A percentile compares a stretch with the other conserved stretches of the same genome.
phyloP scores from a whole-genome alignment of 2,329 filamentous ascomycete species.

The Shiraia bambusicola region DNA sequence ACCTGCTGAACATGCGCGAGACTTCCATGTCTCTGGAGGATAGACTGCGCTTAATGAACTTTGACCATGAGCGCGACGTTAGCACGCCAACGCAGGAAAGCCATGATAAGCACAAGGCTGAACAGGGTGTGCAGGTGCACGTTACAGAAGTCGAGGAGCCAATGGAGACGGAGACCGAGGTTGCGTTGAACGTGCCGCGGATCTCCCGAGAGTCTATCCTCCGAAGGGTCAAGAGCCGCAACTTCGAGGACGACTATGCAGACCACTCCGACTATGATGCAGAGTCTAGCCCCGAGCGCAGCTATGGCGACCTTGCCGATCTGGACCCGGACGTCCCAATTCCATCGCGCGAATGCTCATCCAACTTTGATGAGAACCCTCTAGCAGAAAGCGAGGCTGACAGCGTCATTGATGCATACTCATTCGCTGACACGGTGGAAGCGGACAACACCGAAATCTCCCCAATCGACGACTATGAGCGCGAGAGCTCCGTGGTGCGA shows the following conservation, averaged over 20 bases:
- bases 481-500: slow-evolving; percentile 58
- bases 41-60: slow-evolving; percentile 83
- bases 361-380: slow-evolving; percentile 60
- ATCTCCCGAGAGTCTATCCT: slow-evolving; percentile 95
- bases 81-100: slow-evolving; percentile 42
- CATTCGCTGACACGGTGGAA: slow-evolving; percentile 58
- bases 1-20: slow-evolving; percentile 74
- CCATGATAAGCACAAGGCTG: slow-evolving; percentile 31
- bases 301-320: slow-evolving; percentile 52
- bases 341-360: slow-evolving; percentile 75
- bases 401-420: slow-evolving; percentile 60
- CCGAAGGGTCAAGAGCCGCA: slow-evolving; percentile 73
- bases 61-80: slow-evolving; percentile 56
- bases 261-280: slow-evolving; percentile 39
- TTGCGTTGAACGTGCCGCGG: slow-evolving; percentile 57
- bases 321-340: slow-evolving; percentile 89
- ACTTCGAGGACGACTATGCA: slow-evolving; percentile 54
- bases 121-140: slow-evolving; percentile 30
- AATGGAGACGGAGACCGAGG: slow-evolving; percentile 37
- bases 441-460: slow-evolving; percentile 56
- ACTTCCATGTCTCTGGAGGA: slow-evolving; percentile 81
- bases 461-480: slow-evolving; percentile 45
- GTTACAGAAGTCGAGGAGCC: slow-evolving; percentile 33
- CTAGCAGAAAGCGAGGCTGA: slow-evolving; percentile 57
- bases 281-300: slow-evolving; percentile 60